phyloP scores from a whole-genome alignment of 495 filamentous ascomycete genomes.

The Hyaloscypha hepaticicola region DNA sequence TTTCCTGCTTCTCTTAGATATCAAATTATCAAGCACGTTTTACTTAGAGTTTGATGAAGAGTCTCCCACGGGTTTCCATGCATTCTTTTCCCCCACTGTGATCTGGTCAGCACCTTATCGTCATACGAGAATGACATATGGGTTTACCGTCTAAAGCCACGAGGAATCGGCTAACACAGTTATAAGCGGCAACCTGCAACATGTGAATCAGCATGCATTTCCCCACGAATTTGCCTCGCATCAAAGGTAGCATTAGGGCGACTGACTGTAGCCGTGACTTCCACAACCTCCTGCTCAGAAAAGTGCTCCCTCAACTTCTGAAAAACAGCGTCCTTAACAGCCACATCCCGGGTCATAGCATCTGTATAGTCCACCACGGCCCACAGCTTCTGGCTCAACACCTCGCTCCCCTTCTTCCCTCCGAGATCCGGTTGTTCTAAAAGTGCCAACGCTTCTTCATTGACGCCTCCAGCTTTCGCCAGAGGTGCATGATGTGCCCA shows the following conservation, averaged over 20 bases:
- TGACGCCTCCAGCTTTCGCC: constrained; percentile 35
- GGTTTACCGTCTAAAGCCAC: constrained; percentile 74
- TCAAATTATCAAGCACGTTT: background rate
- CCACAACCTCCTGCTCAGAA: constrained; percentile 67
- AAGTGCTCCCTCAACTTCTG: constrained; percentile 56
- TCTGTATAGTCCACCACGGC: constrained; percentile 70
- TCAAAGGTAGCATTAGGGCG: constrained; percentile 32
- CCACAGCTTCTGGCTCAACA: constrained; percentile 56
- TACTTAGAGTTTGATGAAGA: background rate
- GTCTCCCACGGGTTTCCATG: background rate
- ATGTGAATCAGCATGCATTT: constrained; percentile 14
- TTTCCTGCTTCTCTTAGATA: background rate
- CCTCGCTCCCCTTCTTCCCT: constrained; percentile 1
- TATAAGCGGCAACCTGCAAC: constrained; percentile 68
- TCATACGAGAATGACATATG: background rate
- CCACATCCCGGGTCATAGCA: constrained; percentile 68
- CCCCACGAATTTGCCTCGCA: background rate
- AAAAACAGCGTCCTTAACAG: constrained; percentile 65
- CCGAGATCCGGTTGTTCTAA: constrained; percentile 17
- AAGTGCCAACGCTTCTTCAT: constrained; percentile 28
- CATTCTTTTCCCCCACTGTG: constrained; percentile 50
- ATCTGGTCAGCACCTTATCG: constrained; percentile 2
- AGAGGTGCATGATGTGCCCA: constrained; percentile 76
- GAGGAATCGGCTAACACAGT: constrained; percentile 82
- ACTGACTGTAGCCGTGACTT: constrained; percentile 66